These are phyloP conservation scores for Fomitopsis betulina DNA, from an alignment of 1,284 basidiomycete genomes.

Conservation along the genomic window DNA sequence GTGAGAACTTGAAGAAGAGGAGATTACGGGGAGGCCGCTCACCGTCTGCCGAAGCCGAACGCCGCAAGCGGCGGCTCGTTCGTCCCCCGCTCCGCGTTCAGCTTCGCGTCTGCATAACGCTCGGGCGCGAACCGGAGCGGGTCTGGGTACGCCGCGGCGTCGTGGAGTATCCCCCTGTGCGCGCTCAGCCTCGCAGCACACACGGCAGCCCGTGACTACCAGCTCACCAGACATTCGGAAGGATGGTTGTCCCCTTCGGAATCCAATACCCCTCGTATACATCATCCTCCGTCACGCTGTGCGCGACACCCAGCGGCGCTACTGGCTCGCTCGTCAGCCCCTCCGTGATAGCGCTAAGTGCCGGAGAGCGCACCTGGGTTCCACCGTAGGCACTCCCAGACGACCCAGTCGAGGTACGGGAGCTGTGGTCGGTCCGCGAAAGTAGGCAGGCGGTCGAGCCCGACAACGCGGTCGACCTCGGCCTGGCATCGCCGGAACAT, in stretches of 20 bases:
- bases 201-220: too few species aligned
- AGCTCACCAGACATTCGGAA: constrained; percentile 19
- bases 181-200: neutral
- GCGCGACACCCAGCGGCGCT: constrained; percentile 18
- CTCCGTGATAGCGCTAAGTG: neutral
- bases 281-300: constrained; percentile 16
- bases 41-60: constrained; percentile 34
- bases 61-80: constrained; percentile 27
- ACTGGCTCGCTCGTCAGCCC: constrained; percentile 3
- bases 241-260: constrained; percentile 16
- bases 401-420: constrained; percentile 28
- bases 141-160: constrained; percentile 23
- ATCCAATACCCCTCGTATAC: constrained; percentile 16
- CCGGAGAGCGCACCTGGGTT: constrained; percentile 11
- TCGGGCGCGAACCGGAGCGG: constrained; percentile 22
- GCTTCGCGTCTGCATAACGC: constrained; percentile 16
- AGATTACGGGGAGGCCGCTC: neutral
- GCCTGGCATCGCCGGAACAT: constrained; percentile 24
- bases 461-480: constrained; percentile 29
- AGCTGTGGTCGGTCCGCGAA: constrained; percentile 27
- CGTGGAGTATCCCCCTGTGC: constrained; percentile 24
- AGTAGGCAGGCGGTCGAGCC: constrained; percentile 25
- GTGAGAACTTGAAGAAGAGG: neutral
- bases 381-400: constrained; percentile 27
- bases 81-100: constrained; percentile 22